These are phyloP conservation scores for Plasmodium gonderi DNA, from an alignment of 169 alveolate species.

Conservation along the genomic window DNA sequence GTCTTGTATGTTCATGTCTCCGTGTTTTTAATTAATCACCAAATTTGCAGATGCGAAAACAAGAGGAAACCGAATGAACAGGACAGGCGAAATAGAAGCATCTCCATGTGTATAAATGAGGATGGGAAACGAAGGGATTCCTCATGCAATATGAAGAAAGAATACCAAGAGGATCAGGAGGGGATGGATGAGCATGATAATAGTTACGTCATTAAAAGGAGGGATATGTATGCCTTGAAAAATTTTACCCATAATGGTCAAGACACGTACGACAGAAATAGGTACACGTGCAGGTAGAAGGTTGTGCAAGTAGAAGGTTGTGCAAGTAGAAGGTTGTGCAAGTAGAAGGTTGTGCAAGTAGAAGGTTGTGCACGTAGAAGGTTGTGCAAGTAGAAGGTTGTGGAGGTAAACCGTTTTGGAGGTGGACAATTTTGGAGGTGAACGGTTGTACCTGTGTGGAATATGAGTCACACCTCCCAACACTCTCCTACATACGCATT, in stretches of 20 bases:
- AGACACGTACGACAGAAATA: conserved; percentile 18
- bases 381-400: too few species aligned
- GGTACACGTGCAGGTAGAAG: conserved; percentile 45
- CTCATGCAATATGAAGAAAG: conserved; percentile 28
- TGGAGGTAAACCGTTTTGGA: too few species aligned
- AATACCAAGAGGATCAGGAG: conserved; percentile 5
- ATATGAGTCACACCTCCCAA: not conserved
- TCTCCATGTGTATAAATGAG: conserved; percentile 46
- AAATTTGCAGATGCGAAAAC: conserved; percentile 15
- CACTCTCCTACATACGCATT: not conserved
- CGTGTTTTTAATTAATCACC: not conserved
- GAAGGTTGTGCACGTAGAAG: too few species aligned
- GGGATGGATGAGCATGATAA: not conserved
- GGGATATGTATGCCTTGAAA: conserved; percentile 36
- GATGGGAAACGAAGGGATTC: conserved; percentile 17
- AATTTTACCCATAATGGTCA: conserved; percentile 35
- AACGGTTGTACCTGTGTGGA: too few species aligned
- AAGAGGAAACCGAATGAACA: conserved; percentile 14
- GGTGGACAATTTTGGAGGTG: too few species aligned
- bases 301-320: too few species aligned
- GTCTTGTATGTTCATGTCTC: not conserved
- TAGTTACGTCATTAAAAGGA: conserved; percentile 16
- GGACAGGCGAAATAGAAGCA: conserved; percentile 59
- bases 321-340: too few species aligned
- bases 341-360: too few species aligned